Evolutionary conservation across 345 rosid species (phyloP).

Genomic region (Kernera saxatilis): DNA sequence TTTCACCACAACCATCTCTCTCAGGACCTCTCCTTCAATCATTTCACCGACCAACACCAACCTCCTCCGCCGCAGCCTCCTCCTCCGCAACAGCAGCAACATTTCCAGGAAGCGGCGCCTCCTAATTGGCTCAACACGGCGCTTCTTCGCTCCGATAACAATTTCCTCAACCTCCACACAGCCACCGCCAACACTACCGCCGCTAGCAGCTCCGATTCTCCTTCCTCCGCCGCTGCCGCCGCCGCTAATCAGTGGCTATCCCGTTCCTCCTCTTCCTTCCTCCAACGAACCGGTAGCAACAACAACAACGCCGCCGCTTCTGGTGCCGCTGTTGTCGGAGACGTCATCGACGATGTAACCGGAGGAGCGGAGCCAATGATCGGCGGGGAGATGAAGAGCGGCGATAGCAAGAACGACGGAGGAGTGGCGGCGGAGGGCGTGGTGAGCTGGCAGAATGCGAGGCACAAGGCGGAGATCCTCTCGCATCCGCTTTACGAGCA

Average conservation of each 20-base stretch:
- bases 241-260: constrained; percentile 67
- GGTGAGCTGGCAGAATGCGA: constrained; percentile 83
- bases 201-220: constrained; percentile 38
- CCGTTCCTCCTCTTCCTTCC: constrained; percentile 47
- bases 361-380: constrained; percentile 42
- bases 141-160: constrained; percentile 59
- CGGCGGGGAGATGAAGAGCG: constrained; percentile 30
- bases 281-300: constrained; percentile 48
- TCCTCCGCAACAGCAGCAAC: constrained; percentile 31
- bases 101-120: constrained; percentile 41
- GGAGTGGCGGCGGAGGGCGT: constrained; percentile 45
- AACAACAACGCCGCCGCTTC: constrained; percentile 58
- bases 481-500: constrained; percentile 89
- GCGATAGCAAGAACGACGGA: constrained; percentile 30
- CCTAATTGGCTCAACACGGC: constrained; percentile 94
- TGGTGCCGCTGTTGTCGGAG: constrained; percentile 40
- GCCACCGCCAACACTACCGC: constrained; percentile 28
- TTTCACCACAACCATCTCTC: constrained; percentile 70
- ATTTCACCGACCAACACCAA: constrained; percentile 55
- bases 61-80: constrained; percentile 36
- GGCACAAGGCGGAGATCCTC: constrained; percentile 79
- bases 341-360: constrained; percentile 53
- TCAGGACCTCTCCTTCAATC: constrained; percentile 75
- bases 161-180: constrained; percentile 83
- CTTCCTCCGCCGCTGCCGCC: constrained; percentile 37